Evolutionary conservation across 2,329 filamentous ascomycete species (phyloP).

Genomic region (Apiospora kogelbergensis): DNA sequence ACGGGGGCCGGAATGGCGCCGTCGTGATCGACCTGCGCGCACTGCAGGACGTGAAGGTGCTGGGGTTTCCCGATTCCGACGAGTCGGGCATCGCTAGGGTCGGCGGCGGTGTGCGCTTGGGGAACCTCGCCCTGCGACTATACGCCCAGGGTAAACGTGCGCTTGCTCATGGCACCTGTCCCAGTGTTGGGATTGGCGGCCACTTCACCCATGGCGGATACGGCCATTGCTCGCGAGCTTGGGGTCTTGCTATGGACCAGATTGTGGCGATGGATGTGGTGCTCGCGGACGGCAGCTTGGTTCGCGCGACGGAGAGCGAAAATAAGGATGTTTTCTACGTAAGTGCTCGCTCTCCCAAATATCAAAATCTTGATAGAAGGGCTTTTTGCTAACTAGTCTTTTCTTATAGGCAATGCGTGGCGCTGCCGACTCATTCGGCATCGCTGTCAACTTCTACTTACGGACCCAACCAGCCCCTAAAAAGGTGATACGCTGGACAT

Average conservation of each 20-base stretch:
- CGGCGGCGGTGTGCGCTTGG: slow-evolving; percentile 41
- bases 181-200: slow-evolving; percentile 44
- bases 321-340: slow-evolving; percentile 48
- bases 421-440: slow-evolving; percentile 40
- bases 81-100: slow-evolving; percentile 30
- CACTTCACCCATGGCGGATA: slow-evolving; percentile 48
- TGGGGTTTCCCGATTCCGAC: neutral
- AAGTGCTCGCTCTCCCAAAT: too few species aligned
- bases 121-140: slow-evolving; percentile 39
- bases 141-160: slow-evolving; percentile 35
- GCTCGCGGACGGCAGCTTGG: slow-evolving; percentile 44
- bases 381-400: too few species aligned
- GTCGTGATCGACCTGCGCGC: slow-evolving; percentile 35
- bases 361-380: too few species aligned
- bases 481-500: slow-evolving; percentile 27
- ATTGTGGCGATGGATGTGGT: slow-evolving; percentile 48
- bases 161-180: slow-evolving; percentile 44
- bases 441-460: slow-evolving; percentile 37
- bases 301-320: slow-evolving; percentile 41
- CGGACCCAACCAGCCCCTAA: slow-evolving; percentile 32
- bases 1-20: slow-evolving; percentile 32
- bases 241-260: slow-evolving; percentile 52
- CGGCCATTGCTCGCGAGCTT: slow-evolving; percentile 43
- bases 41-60: slow-evolving; percentile 25
- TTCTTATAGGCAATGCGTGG: slow-evolving; percentile 32